Percentiles rank a stretch among this genome's conserved stretches.
These are phyloP conservation scores for Asterella californica DNA, from an alignment of 225 moss, liverwort and hornwort species.

Conservation along the genomic window DNA sequence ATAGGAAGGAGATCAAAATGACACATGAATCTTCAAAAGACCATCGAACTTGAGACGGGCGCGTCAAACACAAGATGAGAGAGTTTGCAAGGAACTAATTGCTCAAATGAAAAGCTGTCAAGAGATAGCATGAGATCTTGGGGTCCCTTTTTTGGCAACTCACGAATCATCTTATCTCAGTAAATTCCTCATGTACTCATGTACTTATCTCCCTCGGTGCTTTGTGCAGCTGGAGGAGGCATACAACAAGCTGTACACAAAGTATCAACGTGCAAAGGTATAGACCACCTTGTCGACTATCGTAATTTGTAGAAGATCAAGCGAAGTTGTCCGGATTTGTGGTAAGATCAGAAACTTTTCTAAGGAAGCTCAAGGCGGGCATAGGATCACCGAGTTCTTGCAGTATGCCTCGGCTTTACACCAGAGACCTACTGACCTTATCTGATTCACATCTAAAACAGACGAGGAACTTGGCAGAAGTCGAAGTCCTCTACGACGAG, in stretches of 20 bases:
- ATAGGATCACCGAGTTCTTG: no score
- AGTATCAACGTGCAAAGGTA: slow-evolving; percentile 20
- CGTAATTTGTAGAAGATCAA: no score
- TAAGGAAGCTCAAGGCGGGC: no score
- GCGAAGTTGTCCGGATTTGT: no score
- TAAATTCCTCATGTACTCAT: neutral
- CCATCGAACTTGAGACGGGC: neutral
- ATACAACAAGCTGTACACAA: slow-evolving; percentile 15
- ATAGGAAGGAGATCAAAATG: no score
- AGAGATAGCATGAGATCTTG: neutral
- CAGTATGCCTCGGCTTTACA: no score
- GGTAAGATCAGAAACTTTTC: no score
- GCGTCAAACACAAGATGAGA: neutral
- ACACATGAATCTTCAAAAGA: neutral
- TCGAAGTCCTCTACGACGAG: slow-evolving; percentile 23
- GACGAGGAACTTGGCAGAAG: neutral
- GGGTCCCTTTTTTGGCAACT: neutral
- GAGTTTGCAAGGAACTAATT: neutral
- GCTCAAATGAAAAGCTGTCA: neutral
- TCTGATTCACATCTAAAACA: no score
- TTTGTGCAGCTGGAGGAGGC: slow-evolving; percentile 20
- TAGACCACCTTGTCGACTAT: neutral
- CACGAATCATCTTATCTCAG: neutral
- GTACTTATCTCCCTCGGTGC: neutral
- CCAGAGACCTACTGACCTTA: no score